phyloP scores from a whole-genome alignment of 805 yeast species.

The Candida nanaspora region DNA sequence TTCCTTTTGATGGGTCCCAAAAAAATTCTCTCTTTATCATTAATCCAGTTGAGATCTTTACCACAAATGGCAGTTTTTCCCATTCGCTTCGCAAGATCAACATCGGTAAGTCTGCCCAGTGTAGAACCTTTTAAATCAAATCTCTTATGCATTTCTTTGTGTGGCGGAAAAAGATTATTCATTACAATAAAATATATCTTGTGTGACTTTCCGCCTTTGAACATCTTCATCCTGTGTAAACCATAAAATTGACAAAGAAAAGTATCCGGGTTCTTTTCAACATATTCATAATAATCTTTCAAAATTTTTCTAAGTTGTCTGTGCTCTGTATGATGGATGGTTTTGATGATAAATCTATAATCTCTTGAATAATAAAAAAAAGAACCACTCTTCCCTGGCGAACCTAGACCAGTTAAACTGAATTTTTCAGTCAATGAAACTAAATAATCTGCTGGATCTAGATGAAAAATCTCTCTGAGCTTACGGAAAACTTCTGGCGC shows the following conservation, averaged over 20 bases:
- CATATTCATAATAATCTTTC: constrained; percentile 73
- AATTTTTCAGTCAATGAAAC: constrained; percentile 90
- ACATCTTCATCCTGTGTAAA: constrained; percentile 86
- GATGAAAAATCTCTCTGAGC: constrained; percentile 67
- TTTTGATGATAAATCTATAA: constrained; percentile 88
- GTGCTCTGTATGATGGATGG: constrained; percentile 92
- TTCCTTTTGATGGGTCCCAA: constrained; percentile 68
- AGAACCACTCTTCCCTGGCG: constrained; percentile 96
- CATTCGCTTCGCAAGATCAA: constrained; percentile 22
- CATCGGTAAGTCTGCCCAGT: constrained; percentile 61
- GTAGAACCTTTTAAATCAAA: constrained; percentile 94
- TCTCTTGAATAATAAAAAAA: constrained; percentile 94
- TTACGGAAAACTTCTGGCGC: constrained; percentile 92
- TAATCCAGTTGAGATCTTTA: constrained; percentile 88
- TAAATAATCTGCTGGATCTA: constrained; percentile 94
- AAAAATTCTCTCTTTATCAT: constrained; percentile 51
- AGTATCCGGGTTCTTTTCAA: constrained; percentile 79
- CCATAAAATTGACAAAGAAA: constrained; percentile 95
- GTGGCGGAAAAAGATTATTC: constrained; percentile 96
- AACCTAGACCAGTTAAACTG: constrained; percentile 82
- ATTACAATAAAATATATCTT: constrained; percentile 91
- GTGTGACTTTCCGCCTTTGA: constrained; percentile 43
- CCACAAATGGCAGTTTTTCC: constrained; percentile 37
- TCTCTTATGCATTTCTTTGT: constrained; percentile 73
- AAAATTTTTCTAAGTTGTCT: constrained; percentile 68